Evolutionary conservation across 1,284 basidiomycete genomes (phyloP).

Genomic region (Ceratobasidium sp.): DNA sequence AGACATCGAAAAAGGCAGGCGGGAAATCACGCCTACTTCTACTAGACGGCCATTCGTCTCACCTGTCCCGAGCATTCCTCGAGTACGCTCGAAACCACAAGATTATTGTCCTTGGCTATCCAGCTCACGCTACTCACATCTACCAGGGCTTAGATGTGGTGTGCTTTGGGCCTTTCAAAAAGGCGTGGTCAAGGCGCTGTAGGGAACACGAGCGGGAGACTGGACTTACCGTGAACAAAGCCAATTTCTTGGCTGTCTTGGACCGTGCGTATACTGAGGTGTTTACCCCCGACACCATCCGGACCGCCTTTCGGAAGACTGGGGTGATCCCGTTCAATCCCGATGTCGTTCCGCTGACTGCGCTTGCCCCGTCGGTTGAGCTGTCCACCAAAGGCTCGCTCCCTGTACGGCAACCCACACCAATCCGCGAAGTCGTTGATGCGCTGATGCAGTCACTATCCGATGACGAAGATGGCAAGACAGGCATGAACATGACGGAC

Average conservation of each 20-base stretch:
- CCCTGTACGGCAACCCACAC: neutral
- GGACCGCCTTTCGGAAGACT: slow-evolving; percentile 38
- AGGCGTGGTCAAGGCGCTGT: slow-evolving; percentile 28
- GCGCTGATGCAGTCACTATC: too few relatives aligned
- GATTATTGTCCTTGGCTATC: slow-evolving; percentile 59
- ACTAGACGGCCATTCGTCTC: slow-evolving; percentile 61
- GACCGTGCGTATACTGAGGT: neutral
- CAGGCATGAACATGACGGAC: too few relatives aligned
- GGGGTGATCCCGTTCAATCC: slow-evolving; percentile 31
- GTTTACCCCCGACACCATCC: slow-evolving; percentile 27
- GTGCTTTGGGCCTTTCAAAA: slow-evolving; percentile 40
- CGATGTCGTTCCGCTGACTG: neutral
- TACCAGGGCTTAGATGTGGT: slow-evolving; percentile 49
- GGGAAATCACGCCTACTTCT: slow-evolving; percentile 55
- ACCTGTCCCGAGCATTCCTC: slow-evolving; percentile 58
- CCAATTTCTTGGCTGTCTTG: slow-evolving; percentile 51
- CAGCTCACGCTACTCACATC: slow-evolving; percentile 55
- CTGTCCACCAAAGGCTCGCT: neutral
- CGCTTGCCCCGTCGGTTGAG: neutral
- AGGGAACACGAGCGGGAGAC: slow-evolving; percentile 50
- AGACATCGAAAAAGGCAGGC: slow-evolving; percentile 57
- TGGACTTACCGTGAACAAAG: slow-evolving; percentile 51
- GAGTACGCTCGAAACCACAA: slow-evolving; percentile 55
- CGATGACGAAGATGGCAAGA: too few relatives aligned
- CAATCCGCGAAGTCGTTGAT: slow-evolving; percentile 4